Percentiles rank a stretch among this genome's conserved stretches.
Evolutionary conservation across 306 rosid genomes (phyloP).

Genomic region (Dryas octopetala): DNA sequence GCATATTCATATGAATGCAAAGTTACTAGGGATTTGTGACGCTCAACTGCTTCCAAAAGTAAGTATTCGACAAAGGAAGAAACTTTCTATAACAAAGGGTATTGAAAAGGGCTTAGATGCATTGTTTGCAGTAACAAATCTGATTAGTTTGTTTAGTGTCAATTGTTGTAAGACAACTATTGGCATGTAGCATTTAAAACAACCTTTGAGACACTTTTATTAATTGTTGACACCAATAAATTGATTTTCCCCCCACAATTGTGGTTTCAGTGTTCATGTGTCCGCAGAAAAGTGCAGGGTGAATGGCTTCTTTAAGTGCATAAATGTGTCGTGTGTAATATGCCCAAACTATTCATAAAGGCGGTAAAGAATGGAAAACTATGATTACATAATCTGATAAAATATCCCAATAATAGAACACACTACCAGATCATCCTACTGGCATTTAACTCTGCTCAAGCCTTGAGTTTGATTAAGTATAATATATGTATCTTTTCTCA

Average conservation of each 20-base stretch:
- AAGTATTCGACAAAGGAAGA: background rate
- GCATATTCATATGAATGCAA: background rate
- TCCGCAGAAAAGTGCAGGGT: background rate
- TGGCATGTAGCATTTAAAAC: background rate
- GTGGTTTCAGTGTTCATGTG: background rate
- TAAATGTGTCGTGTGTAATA: background rate
- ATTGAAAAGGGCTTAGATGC: no score
- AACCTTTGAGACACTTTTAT: background rate
- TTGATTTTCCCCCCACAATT: background rate
- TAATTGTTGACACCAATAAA: background rate
- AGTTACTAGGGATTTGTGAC: background rate
- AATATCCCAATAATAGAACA: background rate
- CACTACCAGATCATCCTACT: no score
- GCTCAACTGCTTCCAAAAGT: background rate
- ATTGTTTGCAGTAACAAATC: background rate
- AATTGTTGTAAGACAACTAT: background rate
- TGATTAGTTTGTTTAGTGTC: background rate
- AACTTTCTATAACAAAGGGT: background rate
- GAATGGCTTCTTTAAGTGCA: background rate
- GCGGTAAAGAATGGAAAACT: background rate
- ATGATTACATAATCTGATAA: background rate
- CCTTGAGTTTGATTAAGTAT: background rate
- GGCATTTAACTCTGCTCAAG: background rate
- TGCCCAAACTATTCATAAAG: background rate
- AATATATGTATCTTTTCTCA: slow-evolving; percentile 30